Percentiles rank a stretch among this genome's conserved stretches.
phyloP scores from a whole-genome alignment of 192 early-diverging fungal genomes.

The Chytriomyces confervae region DNA sequence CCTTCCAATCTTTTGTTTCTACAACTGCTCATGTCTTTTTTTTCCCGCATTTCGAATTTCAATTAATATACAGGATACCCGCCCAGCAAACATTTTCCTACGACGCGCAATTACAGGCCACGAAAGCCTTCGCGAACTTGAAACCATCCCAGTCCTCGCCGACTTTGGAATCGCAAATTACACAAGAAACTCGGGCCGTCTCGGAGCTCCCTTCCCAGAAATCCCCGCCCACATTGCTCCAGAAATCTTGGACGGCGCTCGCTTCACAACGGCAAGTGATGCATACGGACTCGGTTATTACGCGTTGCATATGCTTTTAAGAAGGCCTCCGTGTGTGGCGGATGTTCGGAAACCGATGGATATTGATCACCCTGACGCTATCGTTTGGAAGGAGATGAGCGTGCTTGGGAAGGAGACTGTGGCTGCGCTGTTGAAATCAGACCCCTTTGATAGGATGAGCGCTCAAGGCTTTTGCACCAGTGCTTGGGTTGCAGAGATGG shows the following conservation, averaged over 20 bases:
- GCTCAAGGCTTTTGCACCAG: conserved; percentile 14
- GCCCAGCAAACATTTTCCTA: conserved; percentile 39
- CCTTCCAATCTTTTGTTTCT: not conserved
- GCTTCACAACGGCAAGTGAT: conserved; percentile 29
- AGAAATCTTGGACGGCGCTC: conserved; percentile 16
- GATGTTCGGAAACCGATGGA: conserved; percentile 5
- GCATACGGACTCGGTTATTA: conserved; percentile 30
- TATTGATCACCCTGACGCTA: not conserved
- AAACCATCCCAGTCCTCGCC: conserved; percentile 31
- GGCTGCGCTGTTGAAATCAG: conserved; percentile 5
- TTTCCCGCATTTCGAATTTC: not conserved
- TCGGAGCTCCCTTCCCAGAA: conserved; percentile 24
- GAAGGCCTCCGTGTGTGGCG: not conserved
- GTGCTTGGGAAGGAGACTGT: not conserved
- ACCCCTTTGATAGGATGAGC: conserved; percentile 3
- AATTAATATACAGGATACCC: conserved; percentile 5
- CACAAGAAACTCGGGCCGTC: conserved; percentile 18
- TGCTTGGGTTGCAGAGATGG: not conserved
- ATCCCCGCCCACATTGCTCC: conserved; percentile 37
- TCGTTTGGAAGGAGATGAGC: not conserved
- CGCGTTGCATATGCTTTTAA: conserved; percentile 28
- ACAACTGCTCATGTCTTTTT: no score
- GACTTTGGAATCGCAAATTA: conserved; percentile 38
- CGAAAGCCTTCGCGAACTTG: conserved; percentile 27
- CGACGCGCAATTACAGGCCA: conserved; percentile 26